These are phyloP conservation scores for Aspergillus sp. DNA, from an alignment of 2,329 filamentous ascomycete species.

Conservation along the genomic window DNA sequence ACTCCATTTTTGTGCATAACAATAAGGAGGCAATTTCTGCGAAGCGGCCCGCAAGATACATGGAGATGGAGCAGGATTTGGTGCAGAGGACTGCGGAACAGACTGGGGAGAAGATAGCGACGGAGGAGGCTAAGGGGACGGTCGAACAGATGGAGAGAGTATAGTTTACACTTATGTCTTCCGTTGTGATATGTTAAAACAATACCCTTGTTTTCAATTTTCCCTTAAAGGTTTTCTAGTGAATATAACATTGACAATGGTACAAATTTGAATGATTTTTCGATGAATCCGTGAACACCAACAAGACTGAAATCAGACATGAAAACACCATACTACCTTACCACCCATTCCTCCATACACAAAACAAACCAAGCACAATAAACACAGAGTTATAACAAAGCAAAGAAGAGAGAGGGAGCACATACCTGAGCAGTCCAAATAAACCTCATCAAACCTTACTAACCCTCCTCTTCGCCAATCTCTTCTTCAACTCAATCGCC, in stretches of 20 bases:
- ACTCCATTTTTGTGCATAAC: constrained; percentile 1
- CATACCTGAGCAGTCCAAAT: too few relatives aligned
- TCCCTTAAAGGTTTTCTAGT: neutral
- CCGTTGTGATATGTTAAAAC: neutral
- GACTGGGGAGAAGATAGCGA: neutral
- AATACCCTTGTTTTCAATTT: neutral
- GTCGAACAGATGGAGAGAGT: neutral
- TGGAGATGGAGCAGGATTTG: constrained; percentile 7
- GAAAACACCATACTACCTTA: too few relatives aligned
- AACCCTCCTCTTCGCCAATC: neutral
- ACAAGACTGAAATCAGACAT: too few relatives aligned
- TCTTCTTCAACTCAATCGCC: neutral
- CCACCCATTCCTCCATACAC: too few relatives aligned
- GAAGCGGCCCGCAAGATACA: constrained; percentile 5
- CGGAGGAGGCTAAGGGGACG: neutral
- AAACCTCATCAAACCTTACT: neutral
- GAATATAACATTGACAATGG: too few relatives aligned
- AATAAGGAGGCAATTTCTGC: constrained; percentile 5
- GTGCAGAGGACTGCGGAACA: neutral
- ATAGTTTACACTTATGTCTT: neutral
- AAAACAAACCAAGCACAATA: too few relatives aligned
- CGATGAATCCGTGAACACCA: too few relatives aligned
- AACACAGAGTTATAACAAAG: neutral
- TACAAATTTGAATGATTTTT: too few relatives aligned
- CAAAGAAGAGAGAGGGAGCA: neutral